Conservation (phyloP, 163 green algal genomes). For the Smithsoniella earleae region DNA sequence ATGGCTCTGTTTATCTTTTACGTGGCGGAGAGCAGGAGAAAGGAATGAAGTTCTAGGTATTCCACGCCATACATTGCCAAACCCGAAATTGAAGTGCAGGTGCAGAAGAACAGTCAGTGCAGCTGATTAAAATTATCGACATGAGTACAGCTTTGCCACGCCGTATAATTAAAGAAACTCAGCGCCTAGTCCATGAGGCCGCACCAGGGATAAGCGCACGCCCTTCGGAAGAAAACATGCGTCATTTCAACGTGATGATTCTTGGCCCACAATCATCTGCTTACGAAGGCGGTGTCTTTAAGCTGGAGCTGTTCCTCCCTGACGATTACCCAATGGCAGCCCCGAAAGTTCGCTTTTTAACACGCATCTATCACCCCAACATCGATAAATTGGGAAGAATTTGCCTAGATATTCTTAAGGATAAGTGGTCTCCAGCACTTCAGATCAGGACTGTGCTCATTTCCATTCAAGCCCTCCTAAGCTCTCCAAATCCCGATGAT, state of each 20-base stretch:
- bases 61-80: no score
- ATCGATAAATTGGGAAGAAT: constrained; percentile 97
- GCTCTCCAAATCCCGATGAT: constrained; percentile 94
- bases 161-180: constrained; percentile 90
- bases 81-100: no score
- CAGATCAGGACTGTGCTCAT: constrained; percentile 96
- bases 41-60: no score
- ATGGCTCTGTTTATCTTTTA: no score
- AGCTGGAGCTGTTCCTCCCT: constrained; percentile 96
- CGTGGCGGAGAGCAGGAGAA: no score
- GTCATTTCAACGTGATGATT: constrained; percentile 98
- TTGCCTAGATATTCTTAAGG: constrained; percentile 98
- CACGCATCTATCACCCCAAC: constrained; percentile 99
- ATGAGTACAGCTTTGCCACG: constrained; percentile 43
- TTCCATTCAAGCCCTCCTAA: constrained; percentile 92
- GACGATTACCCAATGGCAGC: constrained; percentile 98
- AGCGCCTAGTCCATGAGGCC: constrained; percentile 88
- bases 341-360: constrained; percentile 94
- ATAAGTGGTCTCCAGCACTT: constrained; percentile 97
- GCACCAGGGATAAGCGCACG: constrained; percentile 89
- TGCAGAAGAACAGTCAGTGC: no score
- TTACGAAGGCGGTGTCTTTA: constrained; percentile 93
- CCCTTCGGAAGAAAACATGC: constrained; percentile 91
- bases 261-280: constrained; percentile 76
- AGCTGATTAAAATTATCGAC: no score